phyloP scores from a whole-genome alignment of 2,329 filamentous ascomycete species.

The Microcyclospora tardicrescens region DNA sequence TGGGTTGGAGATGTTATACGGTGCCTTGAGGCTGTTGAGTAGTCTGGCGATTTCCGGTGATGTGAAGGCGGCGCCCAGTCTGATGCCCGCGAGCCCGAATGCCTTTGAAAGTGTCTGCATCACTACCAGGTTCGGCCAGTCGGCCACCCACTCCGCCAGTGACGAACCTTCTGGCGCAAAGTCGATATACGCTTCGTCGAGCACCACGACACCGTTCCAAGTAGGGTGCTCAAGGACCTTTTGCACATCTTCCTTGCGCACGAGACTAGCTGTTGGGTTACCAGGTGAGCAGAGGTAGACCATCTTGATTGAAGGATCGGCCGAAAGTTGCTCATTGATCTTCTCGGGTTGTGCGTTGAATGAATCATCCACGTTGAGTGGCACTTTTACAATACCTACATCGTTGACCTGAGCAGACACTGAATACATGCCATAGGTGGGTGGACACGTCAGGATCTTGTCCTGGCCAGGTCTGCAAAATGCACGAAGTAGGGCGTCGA shows the following conservation, averaged over 20 bases:
- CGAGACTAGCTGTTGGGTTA: slow-evolving; percentile 75
- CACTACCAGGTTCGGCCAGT: slow-evolving; percentile 91
- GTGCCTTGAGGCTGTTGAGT: slow-evolving; percentile 86
- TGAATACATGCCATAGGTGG: slow-evolving; percentile 96
- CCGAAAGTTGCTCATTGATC: slow-evolving; percentile 53
- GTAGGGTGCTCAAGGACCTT: slow-evolving; percentile 68
- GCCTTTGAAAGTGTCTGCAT: slow-evolving; percentile 99
- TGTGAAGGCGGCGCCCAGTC: slow-evolving; percentile 76
- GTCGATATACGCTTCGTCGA: slow-evolving; percentile 96
- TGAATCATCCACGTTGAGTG: slow-evolving; percentile 54
- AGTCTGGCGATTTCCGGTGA: slow-evolving; percentile 60
- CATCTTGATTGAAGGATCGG: slow-evolving; percentile 61
- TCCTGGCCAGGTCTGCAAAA: slow-evolving; percentile 83
- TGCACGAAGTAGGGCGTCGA: slow-evolving; percentile 83
- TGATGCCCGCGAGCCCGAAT: slow-evolving; percentile 87
- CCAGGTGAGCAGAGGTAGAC: slow-evolving; percentile 89
- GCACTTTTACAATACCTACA: slow-evolving; percentile 72
- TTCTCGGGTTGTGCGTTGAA: slow-evolving; percentile 63
- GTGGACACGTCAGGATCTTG: slow-evolving; percentile 86
- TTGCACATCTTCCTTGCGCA: slow-evolving; percentile 62
- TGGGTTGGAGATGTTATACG: slow-evolving; percentile 86
- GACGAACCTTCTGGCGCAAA: slow-evolving; percentile 70
- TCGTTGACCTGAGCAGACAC: slow-evolving; percentile 95
- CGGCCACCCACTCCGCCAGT: slow-evolving; percentile 78
- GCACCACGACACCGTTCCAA: slow-evolving; percentile 88